phyloP scores from a whole-genome alignment of 345 rosid species.

The Kandelia obovata region DNA sequence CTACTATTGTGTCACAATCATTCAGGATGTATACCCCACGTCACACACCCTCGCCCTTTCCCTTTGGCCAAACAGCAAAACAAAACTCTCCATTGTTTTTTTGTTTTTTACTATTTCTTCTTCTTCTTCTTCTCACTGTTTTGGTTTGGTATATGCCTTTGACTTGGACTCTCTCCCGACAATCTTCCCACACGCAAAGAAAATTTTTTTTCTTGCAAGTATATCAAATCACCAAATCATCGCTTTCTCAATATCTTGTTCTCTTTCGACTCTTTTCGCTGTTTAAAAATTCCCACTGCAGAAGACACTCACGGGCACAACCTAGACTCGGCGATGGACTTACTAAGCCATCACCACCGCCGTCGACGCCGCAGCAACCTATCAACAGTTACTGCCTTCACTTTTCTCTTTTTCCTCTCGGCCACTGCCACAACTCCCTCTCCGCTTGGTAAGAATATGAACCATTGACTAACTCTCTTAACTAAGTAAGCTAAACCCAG shows the following conservation, averaged over 20 bases:
- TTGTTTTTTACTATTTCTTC: no score
- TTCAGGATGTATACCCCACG: constrained; percentile 4
- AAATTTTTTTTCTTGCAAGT: neutral
- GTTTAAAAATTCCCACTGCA: neutral
- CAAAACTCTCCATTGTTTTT: constrained; percentile 19
- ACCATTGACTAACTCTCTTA: no score
- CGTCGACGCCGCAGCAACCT: constrained; percentile 1
- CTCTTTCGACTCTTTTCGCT: neutral
- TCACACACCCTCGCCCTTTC: neutral
- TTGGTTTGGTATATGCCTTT: constrained; percentile 22
- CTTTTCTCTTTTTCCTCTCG: constrained; percentile 52
- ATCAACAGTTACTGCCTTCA: constrained; percentile 40
- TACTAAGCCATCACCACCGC: constrained; percentile 31
- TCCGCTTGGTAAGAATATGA: constrained; percentile 30
- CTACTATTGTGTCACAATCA: constrained; percentile 18
- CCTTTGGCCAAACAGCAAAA: constrained; percentile 34
- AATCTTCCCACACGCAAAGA: constrained; percentile 1
- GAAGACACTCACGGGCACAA: neutral
- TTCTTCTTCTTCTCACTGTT: neutral
- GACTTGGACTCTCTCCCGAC: constrained; percentile 32
- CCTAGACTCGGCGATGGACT: constrained; percentile 48
- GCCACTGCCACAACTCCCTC: constrained; percentile 29
- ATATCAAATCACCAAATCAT: neutral
- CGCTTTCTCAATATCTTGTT: neutral
- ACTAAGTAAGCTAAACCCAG: neutral